A percentile compares a stretch with the other conserved stretches of the same genome.
Conservation (phyloP, 2,329 filamentous ascomycete species). For the Madurella mycetomatis region DNA sequence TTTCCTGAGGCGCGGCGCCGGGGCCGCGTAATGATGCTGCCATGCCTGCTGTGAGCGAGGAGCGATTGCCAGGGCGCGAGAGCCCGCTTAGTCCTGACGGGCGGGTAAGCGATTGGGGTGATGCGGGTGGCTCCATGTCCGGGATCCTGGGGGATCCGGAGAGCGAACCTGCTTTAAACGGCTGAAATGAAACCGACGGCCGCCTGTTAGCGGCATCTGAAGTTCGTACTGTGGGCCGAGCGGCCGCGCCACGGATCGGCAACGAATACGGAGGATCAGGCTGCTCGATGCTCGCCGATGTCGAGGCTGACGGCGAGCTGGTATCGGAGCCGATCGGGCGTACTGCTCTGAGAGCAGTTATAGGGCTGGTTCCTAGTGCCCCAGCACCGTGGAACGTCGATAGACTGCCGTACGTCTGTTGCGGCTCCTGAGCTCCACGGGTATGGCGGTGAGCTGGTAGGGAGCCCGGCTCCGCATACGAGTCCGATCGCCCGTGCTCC, state of each 20-base stretch:
- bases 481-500: conserved; percentile 35
- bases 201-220: conserved; percentile 59
- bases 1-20: conserved; percentile 61
- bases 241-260: conserved; percentile 41
- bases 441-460: conserved; percentile 59
- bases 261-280: conserved; percentile 48
- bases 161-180: conserved; percentile 94
- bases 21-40: conserved; percentile 67
- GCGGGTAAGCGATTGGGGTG: conserved; percentile 50
- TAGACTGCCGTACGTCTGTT: conserved; percentile 82
- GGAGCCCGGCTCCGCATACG: conserved; percentile 62
- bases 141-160: conserved; percentile 70
- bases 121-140: conserved; percentile 51
- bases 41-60: conserved; percentile 70
- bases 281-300: conserved; percentile 41
- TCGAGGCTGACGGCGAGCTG: conserved; percentile 53
- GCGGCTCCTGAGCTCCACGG: conserved; percentile 52
- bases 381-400: conserved; percentile 85
- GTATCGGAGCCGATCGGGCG: conserved; percentile 57
- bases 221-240: conserved; percentile 37
- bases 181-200: conserved; percentile 84
- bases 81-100: conserved; percentile 45
- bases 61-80: conserved; percentile 61
- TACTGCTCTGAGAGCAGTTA: conserved; percentile 73
- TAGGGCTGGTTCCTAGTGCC: conserved; percentile 74